Base-by-base conservation (phyloP, 1,139 yeast species). In the Taphrina communis region DNA sequence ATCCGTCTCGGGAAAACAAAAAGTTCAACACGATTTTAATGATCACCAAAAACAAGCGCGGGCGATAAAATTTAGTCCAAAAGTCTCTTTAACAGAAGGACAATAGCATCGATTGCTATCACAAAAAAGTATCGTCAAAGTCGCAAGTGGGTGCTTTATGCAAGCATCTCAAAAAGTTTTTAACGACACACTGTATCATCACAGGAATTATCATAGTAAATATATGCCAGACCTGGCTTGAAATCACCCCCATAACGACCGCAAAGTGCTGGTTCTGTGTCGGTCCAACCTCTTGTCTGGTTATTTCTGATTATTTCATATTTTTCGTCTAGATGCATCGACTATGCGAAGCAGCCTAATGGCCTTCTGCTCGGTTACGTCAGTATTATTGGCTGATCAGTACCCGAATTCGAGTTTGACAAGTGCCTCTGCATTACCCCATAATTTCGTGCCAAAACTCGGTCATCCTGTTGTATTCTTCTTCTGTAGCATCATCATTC, bases 21-120 rank as follows among this genome's bases (percentile, higher is more conserved):
- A 21, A 50, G 53, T 50, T 50, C 53, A 50, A 50, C 53, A 50
- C 53, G 53, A 50, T 50, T 21, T n/a, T 50, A 50, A 50, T 50
- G 53, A 50, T 50, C 53, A 50, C 19, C 31, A 44, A 21, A 17
- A 17, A 31, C 53, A 50, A 50, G 53, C 53, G 53, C 53, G 53
- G 53, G 53, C 53, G 53, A 50, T 50, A n/a, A 21, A 50, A 17
- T 17, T 21, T 50, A 50, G 53, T 50, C 53, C 53, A 50, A 21
- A 25, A n/a, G 31, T 50, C 53, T 21, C 53, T 50, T 50, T 21
- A 50, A 50, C 53, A 50, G 53, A 50, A 50, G 53, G 53, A 50
- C 53, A 50, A 21, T 50, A 25, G 36, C 53, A 21, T 50, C 3
- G 36, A 21, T 21, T 50, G 35, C 53, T 50, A 25, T n/a, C 19